A percentile compares a stretch with the other conserved stretches of the same genome.
phyloP scores from a whole-genome alignment of 345 rosid species.

The Ricinus communis region DNA sequence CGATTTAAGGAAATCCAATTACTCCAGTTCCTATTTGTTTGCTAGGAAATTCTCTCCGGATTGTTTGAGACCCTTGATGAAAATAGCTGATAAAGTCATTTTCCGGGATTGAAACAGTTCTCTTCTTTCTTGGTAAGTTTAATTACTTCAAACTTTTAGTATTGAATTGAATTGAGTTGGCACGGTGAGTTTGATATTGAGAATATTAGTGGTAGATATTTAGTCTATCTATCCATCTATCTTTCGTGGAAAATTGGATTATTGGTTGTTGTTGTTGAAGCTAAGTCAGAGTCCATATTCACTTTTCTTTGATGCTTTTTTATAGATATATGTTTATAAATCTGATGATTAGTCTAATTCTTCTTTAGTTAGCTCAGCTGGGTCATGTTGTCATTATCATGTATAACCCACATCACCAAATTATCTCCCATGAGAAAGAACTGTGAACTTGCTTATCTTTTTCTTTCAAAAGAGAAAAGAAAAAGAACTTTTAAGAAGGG shows the following conservation, averaged over 20 bases:
- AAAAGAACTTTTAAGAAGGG: not conserved
- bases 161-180: not conserved
- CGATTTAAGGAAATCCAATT: conserved; percentile 57
- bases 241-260: not conserved
- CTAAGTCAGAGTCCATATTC: not conserved
- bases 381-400: conserved; percentile 11
- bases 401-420: too few relatives aligned
- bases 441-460: not conserved
- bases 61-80: conserved; percentile 76
- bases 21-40: conserved; percentile 75
- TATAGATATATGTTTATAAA: not conserved
- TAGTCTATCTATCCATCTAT: not conserved
- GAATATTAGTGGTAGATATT: not conserved
- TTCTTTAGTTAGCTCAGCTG: not conserved
- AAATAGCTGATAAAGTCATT: conserved; percentile 67
- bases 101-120: conserved; percentile 59
- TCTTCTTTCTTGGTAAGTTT: conserved; percentile 43
- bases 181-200: conserved; percentile 5
- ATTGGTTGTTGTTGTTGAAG: not conserved
- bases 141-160: not conserved
- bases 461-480: too few relatives aligned
- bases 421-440: not conserved
- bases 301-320: conserved; percentile 4
- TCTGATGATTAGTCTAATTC: too few relatives aligned
- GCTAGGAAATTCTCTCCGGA: conserved; percentile 92